Evolutionary conservation across 179 eudicot species (phyloP), one percentile per base, ranked within the genome.

Genomic region (Sideroxylon spinosum): DNA sequence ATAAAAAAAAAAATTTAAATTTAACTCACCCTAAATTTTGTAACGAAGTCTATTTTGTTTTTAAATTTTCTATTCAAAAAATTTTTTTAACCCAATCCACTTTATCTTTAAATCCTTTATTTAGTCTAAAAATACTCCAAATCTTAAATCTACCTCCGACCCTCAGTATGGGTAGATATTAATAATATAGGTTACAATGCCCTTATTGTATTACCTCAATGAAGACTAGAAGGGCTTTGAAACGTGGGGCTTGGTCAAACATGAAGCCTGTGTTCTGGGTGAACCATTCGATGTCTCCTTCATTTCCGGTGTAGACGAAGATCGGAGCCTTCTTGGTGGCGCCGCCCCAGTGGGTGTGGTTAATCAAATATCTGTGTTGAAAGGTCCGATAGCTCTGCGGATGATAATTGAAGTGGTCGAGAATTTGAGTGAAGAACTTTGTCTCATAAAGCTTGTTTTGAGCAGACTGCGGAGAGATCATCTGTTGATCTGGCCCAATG

Each of bases 241-340:
- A 93, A 72, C 16, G 86, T 0, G 93, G 93, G 0, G 98, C 98
- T n/a, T 1, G 82, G 11, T 93, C 92, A 69, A 78, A 89, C 89
- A 93, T 80, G 72, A 93, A 88, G 13, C 97, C 97, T 13, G 95
- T 90, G 48, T 93, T 93, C 46, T 86, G 88, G 49, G 97, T 84
- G 52, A 93, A 93, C 97, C 97, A 91, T 68, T 93, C 95, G 59
- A 93, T 93, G 26, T 88, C 85, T n/a, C 95, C 97, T 88, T 93
- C 98, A 61, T 90, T 91, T 0, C 98, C 98, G 9, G 86, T 90
- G 80, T 93, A 93, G 20, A 93, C 90, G 57, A 93, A 93, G 55
- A 93, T 89, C 0, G 97, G 98, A 29, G 90, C 85, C 74, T 87
- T 86, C 49, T 44, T 80, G 16, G 82, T 53, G 56, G 90, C 78